Base-by-base conservation (phyloP, 495 filamentous ascomycete genomes). In the Tricharina praecox region DNA sequence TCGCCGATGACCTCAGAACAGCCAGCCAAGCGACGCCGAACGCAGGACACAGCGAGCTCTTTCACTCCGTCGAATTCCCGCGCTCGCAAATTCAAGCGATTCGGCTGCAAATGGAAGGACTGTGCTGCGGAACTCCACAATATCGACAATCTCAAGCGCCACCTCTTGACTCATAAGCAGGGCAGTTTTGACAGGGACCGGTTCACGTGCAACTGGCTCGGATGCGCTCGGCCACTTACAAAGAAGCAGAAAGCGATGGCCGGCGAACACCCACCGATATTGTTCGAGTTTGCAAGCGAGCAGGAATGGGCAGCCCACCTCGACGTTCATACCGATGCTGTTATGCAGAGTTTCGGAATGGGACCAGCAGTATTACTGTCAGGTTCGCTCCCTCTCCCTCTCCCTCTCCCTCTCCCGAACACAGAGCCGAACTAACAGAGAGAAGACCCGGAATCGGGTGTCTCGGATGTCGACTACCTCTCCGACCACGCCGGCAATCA, bases 101-200 rank as follows among this genome's bases (percentile, higher is more conserved):
- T 59, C 60, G 62, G 67, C 30, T 87, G 82, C 58, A 53, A 64
- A 26, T 85, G 81, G 82, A 57, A 68, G 30, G 60, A 64, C 5
- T 87, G 82, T 55, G 56, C 58, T 1, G 71, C 74, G 0, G 69
- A 81, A 56, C 60, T 86, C 7, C 79, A 85, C 56, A 85, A 82
- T 52, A 54, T 82, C 11, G 68, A 75, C 4, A 73, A 72, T 0
- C 65, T 86, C 3, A 67, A 69, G 41, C 67, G 67, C 34, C 82
- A 87, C 58, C 51, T 67, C 36, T 77, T 73, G 50, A 60, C 70
- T 1, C 79, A 76, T 53, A 30, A 30, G 28, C 28, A 45, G 19
- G 47, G 47, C 21, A 30, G 45, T n/a, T 45, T 35, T 0, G 4
- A 9, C 1, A 35, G 43, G 5, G 45, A 47, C 0, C 52, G 48